Evolutionary conservation across 495 filamentous ascomycete genomes (phyloP), one percentile per base, ranked within the genome.

Genomic region (Xylaria sp.): DNA sequence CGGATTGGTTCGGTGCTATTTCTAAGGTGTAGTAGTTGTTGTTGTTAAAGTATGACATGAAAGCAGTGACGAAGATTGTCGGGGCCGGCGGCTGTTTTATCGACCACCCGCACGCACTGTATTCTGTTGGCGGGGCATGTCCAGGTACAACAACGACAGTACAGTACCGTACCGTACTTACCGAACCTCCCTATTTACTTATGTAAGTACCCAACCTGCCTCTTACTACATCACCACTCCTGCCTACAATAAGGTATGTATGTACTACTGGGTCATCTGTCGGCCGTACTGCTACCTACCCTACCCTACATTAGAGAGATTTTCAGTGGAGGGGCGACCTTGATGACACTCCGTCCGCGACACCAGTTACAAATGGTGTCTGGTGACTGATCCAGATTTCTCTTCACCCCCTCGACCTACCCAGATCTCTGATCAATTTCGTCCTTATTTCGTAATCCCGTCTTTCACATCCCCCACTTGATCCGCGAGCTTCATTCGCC

Each of bases 31-130:
- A 0, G 44, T 48, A 6, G 58, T 62, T 24, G 57, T 61, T 33
- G 67, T 61, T 53, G 48, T 70, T 41, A 40, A 19, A 17, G 19
- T 35, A 59, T 68, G 58, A 61, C 61, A 74, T 64, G 72, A 71
- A 63, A 72, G 73, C 74, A 76, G 68, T 71, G 63, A 52, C 46
- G 26, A 52, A 66, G 44, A 41, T 53, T 52, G 63, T 52, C 29
- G 63, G 63, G 63, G 19, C 41, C 6, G 29, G 43, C 41, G 31
- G 46, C 43, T 50, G 44, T 52, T 48, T 37, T 66, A 37, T 48
- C 24, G n/a, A 17, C 37, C 61, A n/a, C n/a, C n/a, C n/a, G n/a
- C n/a, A n/a, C n/a, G 61, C 61, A 64, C 61, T 66, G 63, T 66
- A 62, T 8, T 26, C 43, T 37, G 9, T 43, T 62, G 59, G 37